These are phyloP conservation scores for Leishmania amazonensis DNA, from an alignment of 208 protist species.

Conservation along the genomic window DNA sequence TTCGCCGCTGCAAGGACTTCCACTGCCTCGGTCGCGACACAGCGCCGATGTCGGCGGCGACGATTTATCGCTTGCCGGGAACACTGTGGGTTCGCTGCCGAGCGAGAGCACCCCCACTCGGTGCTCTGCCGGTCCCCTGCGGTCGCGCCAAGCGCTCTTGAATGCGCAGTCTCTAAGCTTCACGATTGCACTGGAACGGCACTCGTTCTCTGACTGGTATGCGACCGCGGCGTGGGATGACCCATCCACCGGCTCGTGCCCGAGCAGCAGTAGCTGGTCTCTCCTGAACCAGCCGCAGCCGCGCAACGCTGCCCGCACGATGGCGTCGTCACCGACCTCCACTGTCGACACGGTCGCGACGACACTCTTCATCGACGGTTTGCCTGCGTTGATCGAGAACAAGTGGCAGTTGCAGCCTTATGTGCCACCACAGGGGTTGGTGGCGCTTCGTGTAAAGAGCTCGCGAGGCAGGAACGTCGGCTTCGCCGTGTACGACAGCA, in stretches of 20 bases:
- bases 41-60: conserved; percentile 3
- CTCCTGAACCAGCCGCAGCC: background rate
- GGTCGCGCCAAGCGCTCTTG: background rate
- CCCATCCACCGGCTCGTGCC: background rate
- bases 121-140: background rate
- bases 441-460: conserved; percentile 51
- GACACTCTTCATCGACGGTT: conserved; percentile 59
- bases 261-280: conserved; percentile 1
- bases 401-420: conserved; percentile 38
- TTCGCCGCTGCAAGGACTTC: background rate
- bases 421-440: conserved; percentile 55
- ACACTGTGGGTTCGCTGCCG: background rate
- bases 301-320: background rate
- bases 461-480: conserved; percentile 43
- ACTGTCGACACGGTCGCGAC: background rate
- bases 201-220: background rate
- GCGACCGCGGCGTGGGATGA: background rate
- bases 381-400: conserved; percentile 49
- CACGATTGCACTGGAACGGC: background rate
- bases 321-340: background rate
- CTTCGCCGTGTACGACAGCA: conserved; percentile 61
- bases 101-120: background rate
- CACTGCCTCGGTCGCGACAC: background rate
- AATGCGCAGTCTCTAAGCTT: background rate
- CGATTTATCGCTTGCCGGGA: background rate